These are phyloP conservation scores for Peronospora farinosa DNA, from an alignment of 352 stramenopile genomes.

Conservation along the genomic window DNA sequence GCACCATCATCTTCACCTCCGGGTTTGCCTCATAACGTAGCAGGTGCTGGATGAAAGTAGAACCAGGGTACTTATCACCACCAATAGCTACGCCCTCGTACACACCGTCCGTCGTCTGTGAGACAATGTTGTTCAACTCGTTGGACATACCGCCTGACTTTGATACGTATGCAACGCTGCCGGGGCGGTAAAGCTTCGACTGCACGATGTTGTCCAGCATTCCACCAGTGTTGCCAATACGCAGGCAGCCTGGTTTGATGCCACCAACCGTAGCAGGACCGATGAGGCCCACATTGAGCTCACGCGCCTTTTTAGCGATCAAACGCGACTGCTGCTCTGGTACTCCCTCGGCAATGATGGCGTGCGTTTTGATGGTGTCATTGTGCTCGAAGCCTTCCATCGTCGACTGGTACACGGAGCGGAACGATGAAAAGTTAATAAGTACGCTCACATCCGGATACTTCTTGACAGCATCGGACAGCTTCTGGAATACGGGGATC, in stretches of 20 bases:
- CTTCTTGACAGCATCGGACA: slow-evolving; percentile 90
- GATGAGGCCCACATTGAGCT: slow-evolving; percentile 92
- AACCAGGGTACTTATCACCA: slow-evolving; percentile 94
- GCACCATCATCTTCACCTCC: slow-evolving; percentile 93
- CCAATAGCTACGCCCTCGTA: slow-evolving; percentile 93
- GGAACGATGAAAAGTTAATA: slow-evolving; percentile 97
- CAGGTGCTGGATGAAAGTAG: slow-evolving; percentile 95
- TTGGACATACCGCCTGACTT: slow-evolving; percentile 97
- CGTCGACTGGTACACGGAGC: slow-evolving; percentile 92
- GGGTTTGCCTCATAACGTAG: slow-evolving; percentile 94
- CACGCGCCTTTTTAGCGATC: slow-evolving; percentile 90
- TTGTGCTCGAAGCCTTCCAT: slow-evolving; percentile 93
- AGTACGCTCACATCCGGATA: slow-evolving; percentile 91
- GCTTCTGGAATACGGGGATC: slow-evolving; percentile 89
- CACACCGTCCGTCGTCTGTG: slow-evolving; percentile 92
- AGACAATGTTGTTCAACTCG: slow-evolving; percentile 97
- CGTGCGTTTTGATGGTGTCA: slow-evolving; percentile 91
- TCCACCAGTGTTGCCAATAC: slow-evolving; percentile 95
- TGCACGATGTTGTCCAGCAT: slow-evolving; percentile 98
- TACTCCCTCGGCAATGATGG: slow-evolving; percentile 96
- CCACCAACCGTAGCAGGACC: slow-evolving; percentile 94
- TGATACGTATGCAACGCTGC: slow-evolving; percentile 94
- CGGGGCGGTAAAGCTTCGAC: slow-evolving; percentile 94
- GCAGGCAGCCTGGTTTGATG: slow-evolving; percentile 95
- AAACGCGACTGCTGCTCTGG: slow-evolving; percentile 91